Evolutionary conservation across 805 yeast genomes (phyloP), one percentile per base, ranked within the genome.

Genomic region (Cyberlindnera saturnus): DNA sequence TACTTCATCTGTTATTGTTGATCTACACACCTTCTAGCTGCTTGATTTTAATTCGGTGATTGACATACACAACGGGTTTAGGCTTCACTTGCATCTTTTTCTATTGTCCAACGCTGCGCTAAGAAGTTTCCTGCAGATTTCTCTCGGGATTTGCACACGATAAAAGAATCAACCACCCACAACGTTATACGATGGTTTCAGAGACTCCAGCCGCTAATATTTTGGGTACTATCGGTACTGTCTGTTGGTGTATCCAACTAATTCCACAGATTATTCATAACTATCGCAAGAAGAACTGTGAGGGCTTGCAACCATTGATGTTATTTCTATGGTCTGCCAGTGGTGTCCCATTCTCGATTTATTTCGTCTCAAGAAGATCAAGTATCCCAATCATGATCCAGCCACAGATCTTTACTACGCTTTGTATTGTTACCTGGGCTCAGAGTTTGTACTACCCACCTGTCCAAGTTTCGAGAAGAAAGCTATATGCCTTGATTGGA

Each of bases 241-340:
- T 90, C 1, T 73, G 86, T 42, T 91, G 97, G 97, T 90, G 97
- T 61, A 70, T 90, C 52, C 97, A 91, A 63, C 65, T 90, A 51
- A 70, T 88, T 1, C 97, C 97, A 3, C 98, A 86, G 58, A 82
- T 89, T 41, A 69, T 79, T 38, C 72, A 80, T 56, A 90, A 91
- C 58, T 88, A 76, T 64, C 71, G 72, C 47, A 74, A 73, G 6
- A 88, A 91, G 54, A 78, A 87, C 56, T 85, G 95, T 45, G 83
- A 81, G 17, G 97, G 98, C 0, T 62, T 90, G 3, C 95, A 93
- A 1, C 88, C 90, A 5, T 14, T 75, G 23, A 89, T 90, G 96
- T 71, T 87, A 73, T 75, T 87, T 42, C 63, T 88, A n/a, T 90
- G 96, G 96, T 32, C 52, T 11, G 57, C 65, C 5, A 73, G 79